phyloP scores from a whole-genome alignment of 768 basidiomycete species.

The Leucocoprinus birnbaumii region DNA sequence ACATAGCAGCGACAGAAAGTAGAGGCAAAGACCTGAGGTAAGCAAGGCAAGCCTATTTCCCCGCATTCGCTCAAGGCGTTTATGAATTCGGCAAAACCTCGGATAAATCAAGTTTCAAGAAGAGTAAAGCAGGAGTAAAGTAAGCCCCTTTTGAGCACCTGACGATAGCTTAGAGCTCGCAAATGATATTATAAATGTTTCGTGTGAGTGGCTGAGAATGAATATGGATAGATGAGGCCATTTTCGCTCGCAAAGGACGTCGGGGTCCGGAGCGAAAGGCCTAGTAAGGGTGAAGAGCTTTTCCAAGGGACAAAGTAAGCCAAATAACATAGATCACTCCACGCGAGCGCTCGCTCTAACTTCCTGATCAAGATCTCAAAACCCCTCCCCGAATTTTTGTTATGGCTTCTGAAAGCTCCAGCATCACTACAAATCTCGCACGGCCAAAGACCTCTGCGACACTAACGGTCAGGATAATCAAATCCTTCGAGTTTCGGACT shows the following conservation, averaged over 20 bases:
- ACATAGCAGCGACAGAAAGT: conserved; percentile 16
- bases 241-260: not conserved
- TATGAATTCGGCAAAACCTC: conserved; percentile 1
- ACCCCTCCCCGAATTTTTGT: not conserved
- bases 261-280: not conserved
- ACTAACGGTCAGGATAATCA: conserved; percentile 89
- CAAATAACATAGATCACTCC: not conserved
- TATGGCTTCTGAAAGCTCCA: conserved; percentile 19
- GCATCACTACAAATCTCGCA: conserved; percentile 58
- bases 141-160: too few relatives aligned
- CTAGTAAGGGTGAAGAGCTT: too few relatives aligned
- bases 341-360: not conserved
- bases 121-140: not conserved
- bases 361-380: not conserved
- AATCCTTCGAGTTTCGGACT: conserved; percentile 91
- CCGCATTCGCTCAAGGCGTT: not conserved
- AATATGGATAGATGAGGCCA: too few relatives aligned
- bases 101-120: not conserved
- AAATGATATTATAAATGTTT: too few relatives aligned
- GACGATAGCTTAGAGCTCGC: too few relatives aligned
- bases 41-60: not conserved
- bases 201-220: too few relatives aligned
- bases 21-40: not conserved
- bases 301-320: not conserved
- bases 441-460: conserved; percentile 75